These are phyloP conservation scores for Solanum pinnatisectum DNA, from an alignment of 257 asterid species.

Conservation along the genomic window DNA sequence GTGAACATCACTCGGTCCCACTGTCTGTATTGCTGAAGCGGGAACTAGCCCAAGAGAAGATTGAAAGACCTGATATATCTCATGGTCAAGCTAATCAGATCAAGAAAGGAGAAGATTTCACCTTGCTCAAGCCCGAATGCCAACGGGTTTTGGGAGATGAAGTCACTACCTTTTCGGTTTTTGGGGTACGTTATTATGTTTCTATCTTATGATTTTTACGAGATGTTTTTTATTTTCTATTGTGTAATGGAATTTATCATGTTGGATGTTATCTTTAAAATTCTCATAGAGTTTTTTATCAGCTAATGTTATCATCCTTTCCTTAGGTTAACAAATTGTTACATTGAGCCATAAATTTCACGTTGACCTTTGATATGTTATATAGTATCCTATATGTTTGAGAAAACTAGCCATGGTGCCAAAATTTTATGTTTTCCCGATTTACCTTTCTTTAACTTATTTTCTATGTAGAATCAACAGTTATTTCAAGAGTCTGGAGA, in stretches of 20 bases:
- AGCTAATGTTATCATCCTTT: not conserved
- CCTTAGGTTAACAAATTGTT: not conserved
- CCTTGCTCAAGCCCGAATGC: slow-evolving; percentile 62
- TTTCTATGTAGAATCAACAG: not conserved
- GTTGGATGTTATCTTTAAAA: not conserved
- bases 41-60: slow-evolving; percentile 63
- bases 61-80: slow-evolving; percentile 50
- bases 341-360: not conserved
- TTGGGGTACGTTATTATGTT: slow-evolving; percentile 37
- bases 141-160: slow-evolving; percentile 64
- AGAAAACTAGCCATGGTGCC: not conserved
- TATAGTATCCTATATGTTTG: not conserved
- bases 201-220: not conserved
- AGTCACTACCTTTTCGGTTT: slow-evolving; percentile 55
- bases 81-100: slow-evolving; percentile 64
- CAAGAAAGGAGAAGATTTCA: slow-evolving; percentile 78
- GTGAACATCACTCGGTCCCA: slow-evolving; percentile 63
- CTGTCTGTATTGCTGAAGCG: slow-evolving; percentile 61
- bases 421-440: not conserved
- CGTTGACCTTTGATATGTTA: not conserved
- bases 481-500: not conserved
- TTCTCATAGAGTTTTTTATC: not conserved
- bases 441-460: not conserved
- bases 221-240: not conserved
- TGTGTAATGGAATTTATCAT: not conserved